Conservation (phyloP, 805 yeast species). For the Nakazawaea peltata region DNA sequence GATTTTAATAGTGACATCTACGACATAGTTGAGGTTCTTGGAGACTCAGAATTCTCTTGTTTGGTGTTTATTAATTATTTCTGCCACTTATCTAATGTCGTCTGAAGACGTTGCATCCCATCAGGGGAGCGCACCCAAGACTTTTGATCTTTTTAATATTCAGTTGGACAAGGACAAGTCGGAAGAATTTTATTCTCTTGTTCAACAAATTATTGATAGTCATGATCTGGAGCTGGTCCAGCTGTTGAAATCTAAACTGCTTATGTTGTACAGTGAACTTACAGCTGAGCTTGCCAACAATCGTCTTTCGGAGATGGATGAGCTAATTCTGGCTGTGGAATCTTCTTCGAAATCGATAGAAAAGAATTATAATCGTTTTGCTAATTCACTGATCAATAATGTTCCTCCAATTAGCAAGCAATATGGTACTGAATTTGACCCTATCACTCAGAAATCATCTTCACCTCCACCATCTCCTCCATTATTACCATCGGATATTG, state of each 20-base stretch:
- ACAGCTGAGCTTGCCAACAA: constrained; percentile 21
- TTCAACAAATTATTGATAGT: no score
- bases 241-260: not conserved
- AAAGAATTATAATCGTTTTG: constrained; percentile 13
- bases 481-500: constrained; percentile 11
- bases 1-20: no score
- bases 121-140: no score
- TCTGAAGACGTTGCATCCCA: no score
- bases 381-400: constrained; percentile 12
- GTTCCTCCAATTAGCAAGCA: constrained; percentile 12
- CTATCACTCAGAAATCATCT: not conserved
- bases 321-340: constrained; percentile 24
- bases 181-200: no score
- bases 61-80: no score
- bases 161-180: no score
- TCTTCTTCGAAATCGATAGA: constrained; percentile 17
- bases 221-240: no score
- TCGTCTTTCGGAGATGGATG: constrained; percentile 22
- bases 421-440: constrained; percentile 10
- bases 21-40: no score
- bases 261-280: constrained; percentile 19
- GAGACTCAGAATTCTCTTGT: no score
- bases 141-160: no score
- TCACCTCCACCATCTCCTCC: constrained; percentile 12
- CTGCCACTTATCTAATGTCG: no score